Percentiles rank a stretch among this genome's conserved stretches.
Evolutionary conservation across 139 green algal species (phyloP).

Genomic region (Asterochloris sp.): DNA sequence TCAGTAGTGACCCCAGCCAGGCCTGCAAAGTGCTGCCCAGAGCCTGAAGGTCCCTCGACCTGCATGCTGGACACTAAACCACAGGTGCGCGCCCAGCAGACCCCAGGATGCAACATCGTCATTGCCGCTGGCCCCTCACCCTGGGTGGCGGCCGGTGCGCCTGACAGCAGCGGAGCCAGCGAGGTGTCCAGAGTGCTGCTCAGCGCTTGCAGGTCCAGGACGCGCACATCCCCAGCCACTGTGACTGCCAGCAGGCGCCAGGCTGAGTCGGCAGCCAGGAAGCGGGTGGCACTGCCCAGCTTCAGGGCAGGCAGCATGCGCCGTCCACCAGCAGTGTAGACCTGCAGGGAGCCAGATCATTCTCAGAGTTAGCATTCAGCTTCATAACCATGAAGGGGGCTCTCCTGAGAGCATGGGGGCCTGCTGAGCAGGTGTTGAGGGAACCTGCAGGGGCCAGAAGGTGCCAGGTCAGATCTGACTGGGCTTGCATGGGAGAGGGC

Average conservation of each 20-base stretch:
- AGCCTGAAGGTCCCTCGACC: too few species aligned
- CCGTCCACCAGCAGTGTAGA: slow-evolving; percentile 55
- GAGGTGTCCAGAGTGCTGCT: slow-evolving; percentile 17
- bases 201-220: slow-evolving; percentile 31
- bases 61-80: too few species aligned
- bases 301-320: slow-evolving; percentile 50
- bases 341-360: slow-evolving; percentile 16
- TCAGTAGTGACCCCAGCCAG: too few species aligned
- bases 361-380: too few species aligned
- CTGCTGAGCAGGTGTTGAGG: too few species aligned
- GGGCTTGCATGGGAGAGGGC: too few species aligned
- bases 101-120: background rate
- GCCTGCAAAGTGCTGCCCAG: too few species aligned
- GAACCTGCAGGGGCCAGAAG: too few species aligned
- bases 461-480: too few species aligned
- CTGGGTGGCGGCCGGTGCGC: background rate
- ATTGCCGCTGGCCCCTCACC: background rate
- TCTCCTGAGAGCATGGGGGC: too few species aligned
- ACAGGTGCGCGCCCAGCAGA: background rate
- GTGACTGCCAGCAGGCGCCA: slow-evolving; percentile 42
- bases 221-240: slow-evolving; percentile 25
- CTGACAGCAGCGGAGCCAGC: slow-evolving; percentile 40
- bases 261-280: slow-evolving; percentile 23
- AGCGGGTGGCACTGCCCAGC: slow-evolving; percentile 37
- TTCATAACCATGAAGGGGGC: too few species aligned